A percentile compares a stretch with the other conserved stretches of the same genome.
Conservation (phyloP, 2,329 filamentous ascomycete genomes). For the Chaetothyriales sp. region DNA sequence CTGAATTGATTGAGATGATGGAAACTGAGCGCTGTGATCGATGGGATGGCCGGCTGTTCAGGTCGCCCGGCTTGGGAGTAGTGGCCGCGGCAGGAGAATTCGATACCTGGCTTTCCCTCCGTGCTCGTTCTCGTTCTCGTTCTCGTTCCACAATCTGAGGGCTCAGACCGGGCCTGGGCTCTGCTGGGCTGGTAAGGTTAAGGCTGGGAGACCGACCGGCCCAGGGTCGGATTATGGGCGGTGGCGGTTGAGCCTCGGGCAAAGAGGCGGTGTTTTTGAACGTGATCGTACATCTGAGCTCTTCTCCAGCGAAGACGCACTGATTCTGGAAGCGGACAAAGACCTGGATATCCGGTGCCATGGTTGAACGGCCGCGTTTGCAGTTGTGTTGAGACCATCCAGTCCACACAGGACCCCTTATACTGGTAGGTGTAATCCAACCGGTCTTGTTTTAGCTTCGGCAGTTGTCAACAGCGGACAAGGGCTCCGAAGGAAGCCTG, state of each 20-base stretch:
- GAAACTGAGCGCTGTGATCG: constrained; percentile 53
- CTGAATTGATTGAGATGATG: constrained; percentile 51
- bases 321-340: constrained; percentile 90
- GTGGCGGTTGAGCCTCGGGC: constrained; percentile 25
- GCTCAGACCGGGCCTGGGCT: background rate
- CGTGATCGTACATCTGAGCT: constrained; percentile 87
- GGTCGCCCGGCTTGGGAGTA: constrained; percentile 22
- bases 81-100: constrained; percentile 12
- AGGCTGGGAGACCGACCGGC: constrained; percentile 7
- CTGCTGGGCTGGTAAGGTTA: background rate
- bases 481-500: background rate
- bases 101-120: background rate
- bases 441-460: background rate
- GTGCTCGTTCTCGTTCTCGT: background rate
- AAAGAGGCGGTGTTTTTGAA: constrained; percentile 68
- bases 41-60: background rate
- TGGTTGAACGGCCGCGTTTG: constrained; percentile 8
- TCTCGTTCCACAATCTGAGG: background rate
- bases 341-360: constrained; percentile 69
- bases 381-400: background rate
- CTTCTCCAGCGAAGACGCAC: constrained; percentile 90
- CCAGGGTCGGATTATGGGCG: constrained; percentile 15
- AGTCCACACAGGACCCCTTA: background rate
- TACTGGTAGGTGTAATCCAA: background rate
- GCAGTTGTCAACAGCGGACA: background rate